phyloP scores from a whole-genome alignment of 163 green algal genomes.

The Picocystis sp. region DNA sequence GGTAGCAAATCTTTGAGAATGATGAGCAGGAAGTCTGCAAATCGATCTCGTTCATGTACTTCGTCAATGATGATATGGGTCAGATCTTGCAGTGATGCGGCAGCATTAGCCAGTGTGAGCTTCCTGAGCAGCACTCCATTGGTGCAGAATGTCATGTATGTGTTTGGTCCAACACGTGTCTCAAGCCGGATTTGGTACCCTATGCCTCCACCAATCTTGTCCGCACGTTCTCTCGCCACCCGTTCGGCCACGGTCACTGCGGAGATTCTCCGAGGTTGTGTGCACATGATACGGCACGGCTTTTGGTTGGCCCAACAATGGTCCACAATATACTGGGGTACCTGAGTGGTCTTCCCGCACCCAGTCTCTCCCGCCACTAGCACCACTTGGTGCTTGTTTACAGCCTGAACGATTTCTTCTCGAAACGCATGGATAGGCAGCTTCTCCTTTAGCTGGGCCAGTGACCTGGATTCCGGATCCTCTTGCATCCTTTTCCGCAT shows the following conservation, averaged over 20 bases:
- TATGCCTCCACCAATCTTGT: constrained; percentile 46
- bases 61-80: constrained; percentile 35
- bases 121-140: constrained; percentile 62
- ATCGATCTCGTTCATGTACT: constrained; percentile 81
- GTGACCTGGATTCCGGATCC: too few species aligned
- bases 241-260: constrained; percentile 71
- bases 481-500: neutral
- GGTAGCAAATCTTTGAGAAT: constrained; percentile 58
- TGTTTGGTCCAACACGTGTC: constrained; percentile 21
- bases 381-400: constrained; percentile 44
- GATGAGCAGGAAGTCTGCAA: constrained; percentile 83
- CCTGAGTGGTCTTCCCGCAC: constrained; percentile 83
- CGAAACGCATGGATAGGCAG: neutral
- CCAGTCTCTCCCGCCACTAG: constrained; percentile 72
- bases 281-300: constrained; percentile 20
- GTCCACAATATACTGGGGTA: constrained; percentile 47
- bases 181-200: constrained; percentile 76
- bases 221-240: constrained; percentile 67
- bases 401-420: constrained; percentile 16
- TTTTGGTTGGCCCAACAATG: constrained; percentile 14
- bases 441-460: neutral
- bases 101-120: constrained; percentile 22
- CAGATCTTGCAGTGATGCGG: neutral
- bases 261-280: constrained; percentile 65
- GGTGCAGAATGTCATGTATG: constrained; percentile 65